Evolutionary conservation across 2,329 filamentous ascomycete species (phyloP), one percentile per base, ranked within the genome.

Genomic region (Fusarium odoratissimum): DNA sequence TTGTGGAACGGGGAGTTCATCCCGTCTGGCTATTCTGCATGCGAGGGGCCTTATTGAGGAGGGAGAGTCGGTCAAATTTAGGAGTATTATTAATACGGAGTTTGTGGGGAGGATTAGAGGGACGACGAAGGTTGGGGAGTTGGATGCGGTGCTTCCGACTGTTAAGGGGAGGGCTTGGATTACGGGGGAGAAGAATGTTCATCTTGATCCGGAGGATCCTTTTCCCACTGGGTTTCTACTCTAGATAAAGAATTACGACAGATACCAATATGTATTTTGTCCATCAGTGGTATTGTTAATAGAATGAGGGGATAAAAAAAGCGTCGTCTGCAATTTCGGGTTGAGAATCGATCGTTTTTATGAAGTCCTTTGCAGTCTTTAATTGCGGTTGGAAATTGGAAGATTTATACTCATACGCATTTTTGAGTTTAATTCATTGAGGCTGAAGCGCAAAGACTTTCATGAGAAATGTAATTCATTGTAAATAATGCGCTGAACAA

Each of bases 191-290:
- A 67, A 68, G 42, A 67, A 54, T 31, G 65, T 67, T 1, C 64
- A 62, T n/a, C 65, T 67, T 30, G 65, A 67, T 1, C 65, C 65
- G 1, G 65, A 67, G 5, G 65, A 67, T 44, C 65, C 65, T 10
- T 67, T 67, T 2, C 64, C 65, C 0, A 67, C 55, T 0, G 65
- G 65, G 0, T 67, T 67, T 6, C 1, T 67, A 4, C 37, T 67
- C 2, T 62, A 55, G 14, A 23, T 12, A 30, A 9, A 7, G 8
- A 13, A 31, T 1, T 30, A 23, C 11, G 1, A 38, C 7, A 31
- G 5, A 25, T 8, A 3, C 4, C 6, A 23, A 12, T 8, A 19
- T 14, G 3, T 0, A 3, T 14, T 4, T 23, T 17, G 21, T 2
- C 16, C 3, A 12, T 13, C 1, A 13, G 13, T 23, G 3, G 5